Conservation (phyloP, 1,284 basidiomycete genomes). For the Serendipita sp. region DNA sequence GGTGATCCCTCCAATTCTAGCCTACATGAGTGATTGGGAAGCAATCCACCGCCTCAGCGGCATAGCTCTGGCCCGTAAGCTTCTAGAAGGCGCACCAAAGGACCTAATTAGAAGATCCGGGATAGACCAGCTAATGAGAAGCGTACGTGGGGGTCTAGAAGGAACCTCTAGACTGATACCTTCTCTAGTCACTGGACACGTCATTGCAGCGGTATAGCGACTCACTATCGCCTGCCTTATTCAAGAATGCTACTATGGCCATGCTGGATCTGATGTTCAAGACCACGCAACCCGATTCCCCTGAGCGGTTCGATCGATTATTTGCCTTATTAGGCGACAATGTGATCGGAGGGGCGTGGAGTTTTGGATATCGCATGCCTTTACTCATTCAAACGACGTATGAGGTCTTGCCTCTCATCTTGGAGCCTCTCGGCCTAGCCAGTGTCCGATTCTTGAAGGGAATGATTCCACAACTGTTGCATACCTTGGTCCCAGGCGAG, state of each 20-base stretch:
- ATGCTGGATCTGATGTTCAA: neutral
- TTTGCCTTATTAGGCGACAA: conserved; percentile 1
- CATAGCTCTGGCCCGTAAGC: neutral
- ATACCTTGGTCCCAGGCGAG: neutral
- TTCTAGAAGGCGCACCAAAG: neutral
- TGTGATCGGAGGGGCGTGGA: neutral
- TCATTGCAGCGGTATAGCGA: neutral
- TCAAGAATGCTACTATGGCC: neutral
- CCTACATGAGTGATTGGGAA: neutral
- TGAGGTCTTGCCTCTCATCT: neutral
- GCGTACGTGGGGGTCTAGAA: neutral
- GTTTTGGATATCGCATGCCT: neutral
- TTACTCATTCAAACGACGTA: neutral
- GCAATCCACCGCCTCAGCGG: neutral
- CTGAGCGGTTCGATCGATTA: neutral
- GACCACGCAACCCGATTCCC: neutral
- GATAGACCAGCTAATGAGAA: neutral
- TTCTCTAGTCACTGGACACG: neutral
- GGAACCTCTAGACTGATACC: neutral
- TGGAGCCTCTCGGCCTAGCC: neutral
- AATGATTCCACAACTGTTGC: neutral
- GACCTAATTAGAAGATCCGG: neutral
- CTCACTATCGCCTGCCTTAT: neutral
- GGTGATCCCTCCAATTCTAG: neutral
- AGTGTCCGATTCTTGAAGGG: neutral